Percentiles rank a stretch among this genome's conserved stretches.
Conservation (phyloP, 1,284 basidiomycete species). For the Irpex lacteus region DNA sequence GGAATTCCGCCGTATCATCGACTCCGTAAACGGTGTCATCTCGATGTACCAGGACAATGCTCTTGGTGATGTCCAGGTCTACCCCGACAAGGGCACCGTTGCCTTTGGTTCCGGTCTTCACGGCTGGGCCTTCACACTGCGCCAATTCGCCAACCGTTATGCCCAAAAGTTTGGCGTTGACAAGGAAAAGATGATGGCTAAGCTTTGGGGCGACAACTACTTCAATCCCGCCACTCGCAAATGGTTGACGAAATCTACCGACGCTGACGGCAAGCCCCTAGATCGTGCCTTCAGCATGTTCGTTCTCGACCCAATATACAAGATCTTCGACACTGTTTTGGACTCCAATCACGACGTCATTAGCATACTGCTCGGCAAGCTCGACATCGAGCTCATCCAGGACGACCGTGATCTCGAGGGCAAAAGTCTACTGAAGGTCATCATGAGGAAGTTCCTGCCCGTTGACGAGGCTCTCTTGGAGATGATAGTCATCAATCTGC, state of each 20-base stretch:
- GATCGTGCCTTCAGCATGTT: constrained; percentile 96
- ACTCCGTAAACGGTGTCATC: constrained; percentile 98
- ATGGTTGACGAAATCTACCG: constrained; percentile 84
- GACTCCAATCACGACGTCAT: constrained; percentile 99
- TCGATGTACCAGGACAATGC: constrained; percentile 95
- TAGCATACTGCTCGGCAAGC: constrained; percentile 89
- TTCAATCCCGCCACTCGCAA: constrained; percentile 99
- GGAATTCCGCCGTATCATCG: constrained; percentile 96
- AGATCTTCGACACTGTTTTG: constrained; percentile 98
- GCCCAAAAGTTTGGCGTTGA: constrained; percentile 99
- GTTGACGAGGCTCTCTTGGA: constrained; percentile 98
- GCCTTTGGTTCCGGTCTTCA: constrained; percentile 99
- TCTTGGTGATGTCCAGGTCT: constrained; percentile 98
- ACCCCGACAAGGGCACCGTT: constrained; percentile 98
- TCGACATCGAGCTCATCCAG: constrained; percentile 87
- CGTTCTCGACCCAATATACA: constrained; percentile 99
- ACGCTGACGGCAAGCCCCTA: constrained; percentile 84
- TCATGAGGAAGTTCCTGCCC: constrained; percentile 99
- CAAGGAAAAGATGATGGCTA: constrained; percentile 97
- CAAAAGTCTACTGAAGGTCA: constrained; percentile 94
- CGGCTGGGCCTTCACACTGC: constrained; percentile 99
- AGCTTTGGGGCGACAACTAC: constrained; percentile 99
- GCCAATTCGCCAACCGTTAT: constrained; percentile 95
- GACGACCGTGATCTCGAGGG: constrained; percentile 97
- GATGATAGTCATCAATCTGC: constrained; percentile 99